Evolutionary conservation across 78 protist genomes (phyloP).

Genomic region (Goniomonas avonlea): DNA sequence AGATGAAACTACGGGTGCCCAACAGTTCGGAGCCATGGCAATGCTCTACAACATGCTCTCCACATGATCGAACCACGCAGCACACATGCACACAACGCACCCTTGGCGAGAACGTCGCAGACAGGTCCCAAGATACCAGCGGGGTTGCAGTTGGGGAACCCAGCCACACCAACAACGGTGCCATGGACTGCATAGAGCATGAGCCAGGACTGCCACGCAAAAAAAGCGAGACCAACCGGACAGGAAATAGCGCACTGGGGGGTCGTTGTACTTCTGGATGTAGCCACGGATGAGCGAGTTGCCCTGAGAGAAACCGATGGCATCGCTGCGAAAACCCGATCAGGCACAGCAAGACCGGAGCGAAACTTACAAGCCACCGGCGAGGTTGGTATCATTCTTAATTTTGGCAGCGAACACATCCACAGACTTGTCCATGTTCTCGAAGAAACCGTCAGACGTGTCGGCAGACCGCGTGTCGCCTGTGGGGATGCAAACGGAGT

Average conservation of each 20-base stretch:
- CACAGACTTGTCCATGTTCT: background rate
- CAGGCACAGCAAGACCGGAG: no score
- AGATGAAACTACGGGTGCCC: no score
- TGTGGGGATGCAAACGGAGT: constrained; percentile 16
- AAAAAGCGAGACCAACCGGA: no score
- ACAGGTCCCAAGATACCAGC: background rate
- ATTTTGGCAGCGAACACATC: background rate
- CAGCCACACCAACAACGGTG: constrained; percentile 10
- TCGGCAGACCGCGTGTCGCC: background rate
- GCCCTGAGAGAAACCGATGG: constrained; percentile 28
- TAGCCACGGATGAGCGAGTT: constrained; percentile 9
- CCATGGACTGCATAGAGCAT: no score
- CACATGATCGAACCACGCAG: no score
- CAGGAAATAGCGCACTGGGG: constrained; percentile 3
- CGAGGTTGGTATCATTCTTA: background rate
- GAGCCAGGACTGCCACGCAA: no score
- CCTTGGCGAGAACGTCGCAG: background rate
- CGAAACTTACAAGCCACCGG: constrained; percentile 11
- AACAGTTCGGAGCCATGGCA: no score
- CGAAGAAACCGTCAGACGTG: constrained; percentile 15
- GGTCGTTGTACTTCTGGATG: constrained; percentile 29
- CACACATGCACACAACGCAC: no score
- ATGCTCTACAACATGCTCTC: no score
- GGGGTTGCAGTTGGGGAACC: constrained; percentile 1
- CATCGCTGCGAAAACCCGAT: no score